Base-by-base conservation (phyloP, 805 yeast genomes). In the Lachancea lanzarotensis region DNA sequence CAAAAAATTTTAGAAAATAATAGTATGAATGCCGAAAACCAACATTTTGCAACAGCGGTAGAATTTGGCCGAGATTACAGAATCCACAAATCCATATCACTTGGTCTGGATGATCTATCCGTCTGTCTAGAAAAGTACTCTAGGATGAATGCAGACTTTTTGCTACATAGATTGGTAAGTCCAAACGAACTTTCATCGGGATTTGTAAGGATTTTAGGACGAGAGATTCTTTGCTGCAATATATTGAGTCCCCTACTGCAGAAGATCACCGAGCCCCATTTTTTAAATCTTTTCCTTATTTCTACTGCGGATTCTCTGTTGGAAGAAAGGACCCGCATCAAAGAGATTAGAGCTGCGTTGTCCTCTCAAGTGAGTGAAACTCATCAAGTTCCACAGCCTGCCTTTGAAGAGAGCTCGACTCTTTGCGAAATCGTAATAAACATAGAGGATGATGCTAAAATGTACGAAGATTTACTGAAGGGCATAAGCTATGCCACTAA, bases 321-420 rank as follows among this genome's bases (percentile, higher is more conserved):
- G 57, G 79, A 79, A 50, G 95, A 87, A 55, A 69, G 89, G 45
- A 75, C 75, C 31, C 87, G 85, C 55, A 95, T 89, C 0, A 76
- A 81, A 47, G 75, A 79, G 51, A 72, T 90, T 18, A 67, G 95
- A 48, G 78, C 74, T 18, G 84, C 86, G 1, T 66, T 89, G 30
- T 82, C 81, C 49, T 74, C 78, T 49, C 93, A 88, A 54, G 71
- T 84, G 31, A 52, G 56, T 32, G 51, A 48, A 3, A 51, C 52
- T 10, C 33, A 39, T 3, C 40, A 15, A 13, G 15, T 10, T 5
- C 25, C 19, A 17, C 33, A 41, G 6, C 12, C 10, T 20, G 26
- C 30, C n/a, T 31, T 16, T 6, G 27, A 30, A 11, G 35, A 30
- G 13, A 38, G n/a, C 10, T 10, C 49, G 15, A 13, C 20, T 8